These are phyloP conservation scores for Pseudogymnoascus sp. DNA, from an alignment of 2,329 filamentous ascomycete species.

Conservation along the genomic window DNA sequence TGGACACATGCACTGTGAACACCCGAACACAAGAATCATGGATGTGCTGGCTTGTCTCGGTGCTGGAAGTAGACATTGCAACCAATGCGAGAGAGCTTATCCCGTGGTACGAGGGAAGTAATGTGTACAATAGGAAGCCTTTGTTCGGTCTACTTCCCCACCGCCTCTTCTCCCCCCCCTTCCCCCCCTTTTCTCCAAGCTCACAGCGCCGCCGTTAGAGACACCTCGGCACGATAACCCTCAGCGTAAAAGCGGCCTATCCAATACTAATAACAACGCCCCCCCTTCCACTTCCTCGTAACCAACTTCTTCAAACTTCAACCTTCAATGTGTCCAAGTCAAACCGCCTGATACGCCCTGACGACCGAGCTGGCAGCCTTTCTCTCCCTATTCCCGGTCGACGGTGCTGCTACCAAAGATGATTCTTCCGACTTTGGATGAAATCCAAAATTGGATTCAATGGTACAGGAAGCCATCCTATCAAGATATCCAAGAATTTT, in stretches of 20 bases:
- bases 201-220: background rate
- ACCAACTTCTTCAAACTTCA: background rate
- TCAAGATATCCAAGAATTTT: conserved; percentile 40
- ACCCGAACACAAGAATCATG: background rate
- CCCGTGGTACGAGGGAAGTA: background rate
- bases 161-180: background rate
- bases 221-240: background rate
- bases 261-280: conserved; percentile 13
- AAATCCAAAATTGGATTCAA: conserved; percentile 28
- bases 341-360: background rate
- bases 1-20: background rate
- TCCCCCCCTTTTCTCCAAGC: background rate
- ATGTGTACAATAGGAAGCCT: background rate
- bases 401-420: background rate
- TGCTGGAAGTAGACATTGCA: background rate
- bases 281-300: conserved; percentile 5
- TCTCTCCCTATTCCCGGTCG: background rate
- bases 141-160: background rate
- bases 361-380: background rate
- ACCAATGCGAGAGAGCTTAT: conserved; percentile 5
- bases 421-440: background rate
- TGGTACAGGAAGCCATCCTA: conserved; percentile 47
- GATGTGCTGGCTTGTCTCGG: conserved; percentile 3
- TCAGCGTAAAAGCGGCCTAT: background rate
- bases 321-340: background rate